phyloP scores from a whole-genome alignment of 768 basidiomycete genomes.

The Lentinula edodes region DNA sequence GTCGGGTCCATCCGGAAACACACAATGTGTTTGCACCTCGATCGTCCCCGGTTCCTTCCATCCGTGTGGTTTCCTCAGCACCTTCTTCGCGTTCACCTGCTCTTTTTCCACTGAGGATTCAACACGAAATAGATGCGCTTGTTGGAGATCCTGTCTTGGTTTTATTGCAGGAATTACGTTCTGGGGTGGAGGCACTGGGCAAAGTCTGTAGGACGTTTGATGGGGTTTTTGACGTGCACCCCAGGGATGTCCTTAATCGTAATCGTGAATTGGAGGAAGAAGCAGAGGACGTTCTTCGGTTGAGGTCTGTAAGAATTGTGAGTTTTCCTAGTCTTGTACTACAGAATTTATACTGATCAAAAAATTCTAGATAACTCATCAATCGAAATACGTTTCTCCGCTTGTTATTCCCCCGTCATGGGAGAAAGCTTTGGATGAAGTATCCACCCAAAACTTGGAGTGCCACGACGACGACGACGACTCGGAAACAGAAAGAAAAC shows the following conservation, averaged over 20 bases:
- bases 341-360: too few relatives aligned
- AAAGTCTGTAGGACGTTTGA: conserved; percentile 57
- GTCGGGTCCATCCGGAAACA: conserved; percentile 24
- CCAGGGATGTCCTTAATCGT: conserved; percentile 31
- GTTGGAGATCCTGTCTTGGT: conserved; percentile 33
- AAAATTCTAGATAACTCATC: conserved; percentile 24
- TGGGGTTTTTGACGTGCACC: conserved; percentile 45
- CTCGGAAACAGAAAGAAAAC: background rate
- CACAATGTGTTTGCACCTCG: conserved; percentile 71
- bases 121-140: conserved; percentile 2
- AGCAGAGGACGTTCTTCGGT: conserved; percentile 29
- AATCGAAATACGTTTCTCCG: conserved; percentile 32
- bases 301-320: conserved; percentile 48
- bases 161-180: conserved; percentile 49
- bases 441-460: conserved; percentile 14
- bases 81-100: conserved; percentile 7
- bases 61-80: conserved; percentile 13
- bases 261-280: conserved; percentile 5
- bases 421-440: conserved; percentile 25
- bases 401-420: conserved; percentile 34
- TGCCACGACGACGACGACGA: background rate
- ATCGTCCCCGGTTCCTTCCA: conserved; percentile 70
- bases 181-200: conserved; percentile 64
- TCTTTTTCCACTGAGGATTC: conserved; percentile 12
- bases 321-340: conserved; percentile 5